Evolutionary conservation across 2,329 filamentous ascomycete species (phyloP).

Genomic region (Microthyrium microscopicum): DNA sequence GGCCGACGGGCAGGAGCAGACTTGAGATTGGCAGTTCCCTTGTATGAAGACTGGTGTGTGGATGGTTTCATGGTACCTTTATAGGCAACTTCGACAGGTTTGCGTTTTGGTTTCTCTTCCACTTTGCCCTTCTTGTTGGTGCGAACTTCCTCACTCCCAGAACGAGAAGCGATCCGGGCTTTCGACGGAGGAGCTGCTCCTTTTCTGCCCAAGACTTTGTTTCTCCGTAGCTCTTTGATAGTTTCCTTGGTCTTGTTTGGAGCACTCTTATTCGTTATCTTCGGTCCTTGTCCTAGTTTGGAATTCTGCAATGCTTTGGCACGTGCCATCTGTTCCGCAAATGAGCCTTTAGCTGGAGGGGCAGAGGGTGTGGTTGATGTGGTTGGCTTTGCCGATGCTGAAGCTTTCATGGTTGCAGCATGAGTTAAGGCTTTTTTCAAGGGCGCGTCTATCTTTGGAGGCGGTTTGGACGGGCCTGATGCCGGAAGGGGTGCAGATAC

Average conservation of each 20-base stretch:
- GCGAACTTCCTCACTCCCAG: constrained; percentile 37
- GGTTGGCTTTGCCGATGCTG: constrained; percentile 9
- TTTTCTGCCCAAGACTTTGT: constrained; percentile 12
- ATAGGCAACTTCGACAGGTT: constrained; percentile 25
- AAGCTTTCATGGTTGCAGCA: constrained; percentile 7
- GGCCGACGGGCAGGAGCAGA: constrained; percentile 4
- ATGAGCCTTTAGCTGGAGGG: constrained; percentile 55
- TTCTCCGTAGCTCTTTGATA: neutral
- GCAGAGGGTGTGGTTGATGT: constrained; percentile 15
- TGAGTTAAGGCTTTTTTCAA: no score
- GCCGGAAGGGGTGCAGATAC: no score
- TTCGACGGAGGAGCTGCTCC: no score
- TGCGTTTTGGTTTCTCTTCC: no score
- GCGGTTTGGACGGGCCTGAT: constrained; percentile 1
- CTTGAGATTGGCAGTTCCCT: constrained; percentile 44
- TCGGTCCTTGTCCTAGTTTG: constrained; percentile 27
- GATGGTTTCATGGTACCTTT: constrained; percentile 30
- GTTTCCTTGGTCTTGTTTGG: constrained; percentile 10
- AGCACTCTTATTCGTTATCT: no score
- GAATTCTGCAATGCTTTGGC: constrained; percentile 42
- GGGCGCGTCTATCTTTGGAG: constrained; percentile 10
- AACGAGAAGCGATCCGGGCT: no score
- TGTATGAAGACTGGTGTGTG: constrained; percentile 19
- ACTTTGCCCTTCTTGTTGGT: no score
- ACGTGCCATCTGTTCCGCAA: constrained; percentile 56